Conservation (phyloP, 352 stramenopile species). For the Pythium biforme region DNA sequence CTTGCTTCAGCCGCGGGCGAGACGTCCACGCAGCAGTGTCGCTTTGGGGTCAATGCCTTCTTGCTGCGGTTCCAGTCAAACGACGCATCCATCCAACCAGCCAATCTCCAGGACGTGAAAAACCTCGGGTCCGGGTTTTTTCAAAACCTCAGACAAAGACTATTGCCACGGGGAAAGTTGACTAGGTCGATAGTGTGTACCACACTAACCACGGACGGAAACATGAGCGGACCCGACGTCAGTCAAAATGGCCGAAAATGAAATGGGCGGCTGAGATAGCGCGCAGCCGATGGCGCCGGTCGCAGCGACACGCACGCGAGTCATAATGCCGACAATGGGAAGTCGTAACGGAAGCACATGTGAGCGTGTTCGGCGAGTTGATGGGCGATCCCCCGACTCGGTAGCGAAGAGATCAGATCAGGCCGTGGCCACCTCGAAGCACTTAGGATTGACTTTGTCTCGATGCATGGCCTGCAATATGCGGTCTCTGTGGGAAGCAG, state of each 20-base stretch:
- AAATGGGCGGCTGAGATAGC: background rate
- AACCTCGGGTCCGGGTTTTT: constrained; percentile 13
- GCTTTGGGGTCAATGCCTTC: constrained; percentile 22
- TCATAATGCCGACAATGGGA: too few relatives aligned
- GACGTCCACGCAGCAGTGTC: constrained; percentile 17
- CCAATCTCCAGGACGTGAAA: constrained; percentile 24
- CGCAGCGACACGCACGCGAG: too few relatives aligned
- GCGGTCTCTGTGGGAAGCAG: too few relatives aligned
- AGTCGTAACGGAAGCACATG: too few relatives aligned
- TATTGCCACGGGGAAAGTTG: constrained; percentile 17
- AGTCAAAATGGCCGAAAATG: background rate
- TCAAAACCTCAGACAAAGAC: constrained; percentile 14
- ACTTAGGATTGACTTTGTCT: too few relatives aligned
- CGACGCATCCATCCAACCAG: constrained; percentile 36
- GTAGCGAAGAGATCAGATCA: too few relatives aligned
- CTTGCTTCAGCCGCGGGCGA: constrained; percentile 1
- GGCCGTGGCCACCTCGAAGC: too few relatives aligned
- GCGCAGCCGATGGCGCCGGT: background rate
- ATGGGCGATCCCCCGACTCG: too few relatives aligned
- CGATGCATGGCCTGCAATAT: too few relatives aligned
- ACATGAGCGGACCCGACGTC: background rate
- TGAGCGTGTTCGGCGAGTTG: too few relatives aligned
- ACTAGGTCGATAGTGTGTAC: constrained; percentile 9
- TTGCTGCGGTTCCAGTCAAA: constrained; percentile 29
- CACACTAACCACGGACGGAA: constrained; percentile 6